phyloP scores from a whole-genome alignment of 2,329 filamentous ascomycete genomes.

The Alternaria gaisen region DNA sequence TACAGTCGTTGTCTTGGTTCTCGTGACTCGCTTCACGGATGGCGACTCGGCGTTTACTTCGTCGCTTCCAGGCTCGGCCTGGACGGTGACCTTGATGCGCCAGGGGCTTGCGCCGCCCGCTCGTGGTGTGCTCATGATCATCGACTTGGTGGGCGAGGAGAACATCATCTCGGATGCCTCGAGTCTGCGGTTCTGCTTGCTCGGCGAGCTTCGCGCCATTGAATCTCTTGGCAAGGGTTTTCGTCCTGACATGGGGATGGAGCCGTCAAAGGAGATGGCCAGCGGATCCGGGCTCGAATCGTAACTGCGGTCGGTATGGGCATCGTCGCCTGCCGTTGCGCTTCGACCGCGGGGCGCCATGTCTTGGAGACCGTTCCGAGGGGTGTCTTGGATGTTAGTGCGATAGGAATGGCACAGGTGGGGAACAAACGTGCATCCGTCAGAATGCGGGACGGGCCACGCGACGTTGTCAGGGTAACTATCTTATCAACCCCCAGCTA shows the following conservation, averaged over 20 bases:
- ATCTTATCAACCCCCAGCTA: slow-evolving; percentile 34
- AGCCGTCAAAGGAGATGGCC: slow-evolving; percentile 39
- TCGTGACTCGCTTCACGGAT: slow-evolving; percentile 35
- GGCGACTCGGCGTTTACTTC: slow-evolving; percentile 45
- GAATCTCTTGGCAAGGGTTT: slow-evolving; percentile 33
- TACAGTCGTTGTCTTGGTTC: slow-evolving; percentile 51
- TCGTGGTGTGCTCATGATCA: slow-evolving; percentile 55
- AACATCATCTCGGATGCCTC: slow-evolving; percentile 33
- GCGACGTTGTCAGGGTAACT: slow-evolving; percentile 43
- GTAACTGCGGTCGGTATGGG: slow-evolving; percentile 29
- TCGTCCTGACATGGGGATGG: slow-evolving; percentile 29
- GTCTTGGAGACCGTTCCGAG: slow-evolving; percentile 9
- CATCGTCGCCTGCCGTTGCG: slow-evolving; percentile 25
- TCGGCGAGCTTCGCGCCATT: slow-evolving; percentile 43
- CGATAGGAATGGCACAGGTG: slow-evolving; percentile 21
- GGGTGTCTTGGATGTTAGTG: slow-evolving; percentile 21
- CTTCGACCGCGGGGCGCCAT: slow-evolving; percentile 40
- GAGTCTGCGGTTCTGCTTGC: slow-evolving; percentile 35
- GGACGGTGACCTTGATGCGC: slow-evolving; percentile 61
- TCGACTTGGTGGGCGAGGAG: slow-evolving; percentile 55
- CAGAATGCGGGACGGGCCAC: slow-evolving; percentile 26
- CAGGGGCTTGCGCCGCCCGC: slow-evolving; percentile 55
- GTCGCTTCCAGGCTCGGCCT: slow-evolving; percentile 55
- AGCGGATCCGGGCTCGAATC: slow-evolving; percentile 52
- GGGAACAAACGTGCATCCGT: slow-evolving; percentile 21